Conservation (phyloP, 1,284 basidiomycete genomes). For the Blastosporella zonata region DNA sequence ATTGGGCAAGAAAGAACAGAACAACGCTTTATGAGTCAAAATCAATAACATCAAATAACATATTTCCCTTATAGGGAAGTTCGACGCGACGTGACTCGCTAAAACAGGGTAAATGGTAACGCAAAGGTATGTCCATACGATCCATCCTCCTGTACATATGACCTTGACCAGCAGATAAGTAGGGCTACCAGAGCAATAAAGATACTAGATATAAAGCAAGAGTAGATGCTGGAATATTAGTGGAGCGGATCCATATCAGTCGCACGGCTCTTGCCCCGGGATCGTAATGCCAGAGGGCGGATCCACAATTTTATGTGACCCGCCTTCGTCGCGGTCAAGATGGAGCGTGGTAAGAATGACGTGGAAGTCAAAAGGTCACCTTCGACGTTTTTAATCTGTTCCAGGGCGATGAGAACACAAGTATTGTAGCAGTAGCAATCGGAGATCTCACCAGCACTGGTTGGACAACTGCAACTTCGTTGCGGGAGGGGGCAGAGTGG, state of each 20-base stretch:
- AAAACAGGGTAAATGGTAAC: neutral
- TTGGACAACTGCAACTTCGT: conserved; percentile 88
- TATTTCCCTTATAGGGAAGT: neutral
- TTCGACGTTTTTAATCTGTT: conserved; percentile 75
- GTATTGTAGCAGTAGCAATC: neutral
- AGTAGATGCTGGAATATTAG: conserved; percentile 8
- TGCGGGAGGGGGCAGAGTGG: conserved; percentile 84
- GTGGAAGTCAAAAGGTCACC: conserved; percentile 71
- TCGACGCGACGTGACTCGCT: neutral
- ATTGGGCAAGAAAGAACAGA: neutral
- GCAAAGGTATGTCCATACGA: no score
- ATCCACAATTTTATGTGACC: conserved; percentile 84
- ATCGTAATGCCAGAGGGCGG: conserved; percentile 56
- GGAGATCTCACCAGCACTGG: conserved; percentile 74
- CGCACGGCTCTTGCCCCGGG: conserved; percentile 28
- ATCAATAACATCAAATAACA: neutral
- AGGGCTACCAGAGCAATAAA: conserved; percentile 5
- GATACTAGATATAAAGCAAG: conserved; percentile 3
- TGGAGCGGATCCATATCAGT: conserved; percentile 20
- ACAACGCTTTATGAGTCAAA: neutral
- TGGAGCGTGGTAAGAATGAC: conserved; percentile 66
- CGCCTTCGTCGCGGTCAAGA: conserved; percentile 73
- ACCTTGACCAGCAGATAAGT: neutral
- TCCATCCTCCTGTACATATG: neutral
- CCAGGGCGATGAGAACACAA: conserved; percentile 9